Evolutionary conservation across 352 stramenopile genomes (phyloP).

Genomic region (Nothophytophthora sp.): DNA sequence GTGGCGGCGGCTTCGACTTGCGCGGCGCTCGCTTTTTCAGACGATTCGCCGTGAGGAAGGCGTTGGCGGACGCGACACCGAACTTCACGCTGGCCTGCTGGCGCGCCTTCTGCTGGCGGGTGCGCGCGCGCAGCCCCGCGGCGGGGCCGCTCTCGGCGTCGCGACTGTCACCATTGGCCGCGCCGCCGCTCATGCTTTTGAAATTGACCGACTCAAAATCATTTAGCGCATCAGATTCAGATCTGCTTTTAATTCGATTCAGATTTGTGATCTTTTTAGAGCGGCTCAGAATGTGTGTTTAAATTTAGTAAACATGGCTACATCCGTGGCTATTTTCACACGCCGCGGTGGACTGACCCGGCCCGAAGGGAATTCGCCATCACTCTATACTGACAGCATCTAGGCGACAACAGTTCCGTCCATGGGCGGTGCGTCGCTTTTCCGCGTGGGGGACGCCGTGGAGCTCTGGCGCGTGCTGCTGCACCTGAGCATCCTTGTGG

Average conservation of each 20-base stretch:
- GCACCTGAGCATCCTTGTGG: constrained; percentile 45
- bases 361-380: not conserved
- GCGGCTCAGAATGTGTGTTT: too few relatives aligned
- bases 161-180: too few relatives aligned
- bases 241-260: not conserved
- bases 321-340: not conserved
- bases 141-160: not conserved
- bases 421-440: constrained; percentile 34
- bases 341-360: not conserved
- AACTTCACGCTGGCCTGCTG: constrained; percentile 19
- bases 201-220: too few relatives aligned
- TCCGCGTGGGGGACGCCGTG: constrained; percentile 49
- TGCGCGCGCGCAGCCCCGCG: constrained; percentile 22
- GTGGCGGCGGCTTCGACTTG: constrained; percentile 21
- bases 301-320: too few relatives aligned
- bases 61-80: constrained; percentile 33
- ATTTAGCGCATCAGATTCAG: not conserved
- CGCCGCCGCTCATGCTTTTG: not conserved
- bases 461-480: constrained; percentile 48
- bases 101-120: constrained; percentile 11
- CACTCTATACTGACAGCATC: constrained; percentile 11
- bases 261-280: not conserved
- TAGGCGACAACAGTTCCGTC: not conserved
- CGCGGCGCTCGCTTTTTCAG: constrained; percentile 17
- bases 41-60: constrained; percentile 41